Evolutionary conservation across 75 land plant species (phyloP), one percentile per base, ranked within the genome.

Genomic region (Selaginella tamariscina): DNA sequence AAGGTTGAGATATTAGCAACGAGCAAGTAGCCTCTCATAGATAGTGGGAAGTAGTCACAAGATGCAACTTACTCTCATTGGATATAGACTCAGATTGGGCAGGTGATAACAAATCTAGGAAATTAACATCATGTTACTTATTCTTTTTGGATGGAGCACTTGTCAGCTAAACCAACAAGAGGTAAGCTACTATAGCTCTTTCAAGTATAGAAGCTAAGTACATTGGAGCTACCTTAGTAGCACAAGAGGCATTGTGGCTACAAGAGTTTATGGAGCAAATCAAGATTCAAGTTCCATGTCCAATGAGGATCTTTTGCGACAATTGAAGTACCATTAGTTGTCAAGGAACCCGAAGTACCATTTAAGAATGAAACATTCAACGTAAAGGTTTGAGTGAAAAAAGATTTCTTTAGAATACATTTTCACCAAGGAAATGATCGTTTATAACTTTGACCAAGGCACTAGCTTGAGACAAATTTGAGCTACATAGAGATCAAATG

Each of bases 1-100:
- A 5, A 39, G 49, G 49, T 39, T 39, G 49, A 39, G 49, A 39
- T 39, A 39, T n/a, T 39, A 39, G 49, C 49, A 39, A 39, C 49
- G 15, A 39, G 49, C 15, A 39, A 39, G 11, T 5, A 39, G 15
- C 49, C 49, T 39, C 49, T 39, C 49, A 39, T 5, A 39, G 15
- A 39, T 15, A 39, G 49, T 39, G 49, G 49, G 49, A n/a, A 39
- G 49, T 15, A 39, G 49, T 15, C 49, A 39, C 49, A 39, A 15
- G 49, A 39, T 39, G 49, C 15, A 39, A 5, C 49, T 39, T 39
- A 39, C 49, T 39, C 49, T 39, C 49, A 39, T 39, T n/a, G n/a
- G n/a, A n/a, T n/a, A n/a, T n/a, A n/a, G n/a, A n/a, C n/a, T n/a
- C n/a, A n/a, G n/a, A 39, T 39, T 39, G 15, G 49, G 49, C 49